Evolutionary conservation across 2,329 filamentous ascomycete genomes (phyloP).

Genomic region (Colletotrichum shisoi): DNA sequence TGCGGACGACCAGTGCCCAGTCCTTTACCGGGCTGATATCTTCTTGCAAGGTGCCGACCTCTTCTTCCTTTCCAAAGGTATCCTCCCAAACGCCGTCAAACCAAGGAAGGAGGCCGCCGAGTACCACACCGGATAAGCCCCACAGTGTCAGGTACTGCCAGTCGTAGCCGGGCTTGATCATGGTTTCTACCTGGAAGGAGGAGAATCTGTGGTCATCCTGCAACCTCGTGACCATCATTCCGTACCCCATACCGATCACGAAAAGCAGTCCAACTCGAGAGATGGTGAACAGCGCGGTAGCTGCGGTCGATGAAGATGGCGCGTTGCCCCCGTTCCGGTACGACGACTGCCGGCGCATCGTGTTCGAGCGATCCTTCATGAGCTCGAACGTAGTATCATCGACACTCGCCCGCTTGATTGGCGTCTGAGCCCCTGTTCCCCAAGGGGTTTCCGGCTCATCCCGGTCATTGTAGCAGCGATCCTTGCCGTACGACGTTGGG

Average conservation of each 20-base stretch:
- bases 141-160: slow-evolving; percentile 80
- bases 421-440: slow-evolving; percentile 79
- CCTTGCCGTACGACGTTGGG: slow-evolving; percentile 64
- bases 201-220: slow-evolving; percentile 73
- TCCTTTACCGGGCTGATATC: slow-evolving; percentile 62
- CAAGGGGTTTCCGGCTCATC: slow-evolving; percentile 75
- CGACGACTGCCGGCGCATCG: slow-evolving; percentile 49
- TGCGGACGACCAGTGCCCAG: slow-evolving; percentile 73
- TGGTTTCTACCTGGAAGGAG: slow-evolving; percentile 64
- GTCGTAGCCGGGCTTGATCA: slow-evolving; percentile 55
- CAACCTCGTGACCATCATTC: slow-evolving; percentile 79
- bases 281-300: slow-evolving; percentile 58
- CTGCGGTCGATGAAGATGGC: slow-evolving; percentile 44
- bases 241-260: slow-evolving; percentile 81
- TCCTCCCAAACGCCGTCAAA: slow-evolving; percentile 79
- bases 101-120: slow-evolving; percentile 84
- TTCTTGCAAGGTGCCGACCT: slow-evolving; percentile 42
- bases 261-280: slow-evolving; percentile 74
- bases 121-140: slow-evolving; percentile 78
- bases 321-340: slow-evolving; percentile 46
- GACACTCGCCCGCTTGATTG: slow-evolving; percentile 56
- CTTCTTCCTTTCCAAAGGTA: slow-evolving; percentile 52
- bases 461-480: slow-evolving; percentile 52
- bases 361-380: slow-evolving; percentile 53
- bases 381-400: slow-evolving; percentile 57